phyloP scores from a whole-genome alignment of 2,329 filamentous ascomycete species.

The Immersiporthe knoxdaviesiana region DNA sequence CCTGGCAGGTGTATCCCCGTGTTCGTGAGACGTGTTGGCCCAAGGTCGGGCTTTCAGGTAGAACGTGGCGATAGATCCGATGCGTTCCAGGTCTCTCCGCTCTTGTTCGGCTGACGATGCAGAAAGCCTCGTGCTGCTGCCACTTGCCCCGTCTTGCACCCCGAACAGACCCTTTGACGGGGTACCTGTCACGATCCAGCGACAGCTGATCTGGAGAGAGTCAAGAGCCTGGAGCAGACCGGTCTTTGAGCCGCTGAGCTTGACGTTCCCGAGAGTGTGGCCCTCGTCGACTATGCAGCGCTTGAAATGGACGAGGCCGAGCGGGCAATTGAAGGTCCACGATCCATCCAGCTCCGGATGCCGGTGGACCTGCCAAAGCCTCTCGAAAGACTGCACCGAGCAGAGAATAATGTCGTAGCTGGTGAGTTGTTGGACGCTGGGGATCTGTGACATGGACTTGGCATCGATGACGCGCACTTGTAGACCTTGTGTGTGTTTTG shows the following conservation, averaged over 20 bases:
- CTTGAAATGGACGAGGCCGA: slow-evolving; percentile 79
- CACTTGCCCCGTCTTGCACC: slow-evolving; percentile 54
- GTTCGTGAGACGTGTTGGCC: slow-evolving; percentile 61
- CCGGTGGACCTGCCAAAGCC: slow-evolving; percentile 53
- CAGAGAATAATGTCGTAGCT: slow-evolving; percentile 79
- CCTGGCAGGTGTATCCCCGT: slow-evolving; percentile 61
- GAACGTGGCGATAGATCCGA: slow-evolving; percentile 66
- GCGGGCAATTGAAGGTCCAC: slow-evolving; percentile 53
- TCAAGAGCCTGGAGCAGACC: slow-evolving; percentile 57
- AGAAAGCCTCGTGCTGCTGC: slow-evolving; percentile 31
- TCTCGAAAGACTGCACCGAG: slow-evolving; percentile 73
- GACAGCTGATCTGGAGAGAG: slow-evolving; percentile 65
- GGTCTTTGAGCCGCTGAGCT: slow-evolving; percentile 54
- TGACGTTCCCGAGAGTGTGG: slow-evolving; percentile 76
- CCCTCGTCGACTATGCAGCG: slow-evolving; percentile 92
- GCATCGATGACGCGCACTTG: slow-evolving; percentile 66
- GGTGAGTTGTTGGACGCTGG: slow-evolving; percentile 60
- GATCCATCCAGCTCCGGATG: slow-evolving; percentile 38
- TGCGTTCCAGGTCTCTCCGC: slow-evolving; percentile 65
- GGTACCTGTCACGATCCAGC: slow-evolving; percentile 91
- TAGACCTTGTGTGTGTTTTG: slow-evolving; percentile 72
- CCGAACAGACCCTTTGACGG: slow-evolving; percentile 84
- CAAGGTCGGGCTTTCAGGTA: slow-evolving; percentile 81
- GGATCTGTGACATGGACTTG: slow-evolving; percentile 51
- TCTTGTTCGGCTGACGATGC: slow-evolving; percentile 55